These are phyloP conservation scores for Hortaea werneckii DNA, from an alignment of 2,329 filamentous ascomycete species.

Conservation along the genomic window DNA sequence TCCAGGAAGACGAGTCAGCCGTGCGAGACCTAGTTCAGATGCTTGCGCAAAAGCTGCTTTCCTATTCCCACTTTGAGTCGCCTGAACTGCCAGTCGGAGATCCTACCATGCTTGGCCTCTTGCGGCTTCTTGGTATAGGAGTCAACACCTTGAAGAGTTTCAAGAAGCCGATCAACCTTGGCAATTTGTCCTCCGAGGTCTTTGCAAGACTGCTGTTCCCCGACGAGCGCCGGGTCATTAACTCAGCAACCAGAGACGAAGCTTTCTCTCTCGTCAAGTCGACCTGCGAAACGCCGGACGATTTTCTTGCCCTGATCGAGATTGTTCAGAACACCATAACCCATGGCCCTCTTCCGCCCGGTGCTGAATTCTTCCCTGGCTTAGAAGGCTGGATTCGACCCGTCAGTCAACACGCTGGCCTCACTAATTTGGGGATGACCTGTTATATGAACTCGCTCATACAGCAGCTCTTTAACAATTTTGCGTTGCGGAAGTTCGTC, in stretches of 20 bases:
- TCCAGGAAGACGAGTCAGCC: slow-evolving; percentile 10
- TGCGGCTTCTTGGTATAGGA: slow-evolving; percentile 30
- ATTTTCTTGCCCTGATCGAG: slow-evolving; percentile 4
- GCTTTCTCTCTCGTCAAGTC: slow-evolving; percentile 16
- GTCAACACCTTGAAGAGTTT: slow-evolving; percentile 17
- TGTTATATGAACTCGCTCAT: slow-evolving; percentile 95
- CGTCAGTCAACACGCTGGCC: slow-evolving; percentile 36
- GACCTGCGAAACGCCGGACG: slow-evolving; percentile 9
- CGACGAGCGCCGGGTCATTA: slow-evolving; percentile 8
- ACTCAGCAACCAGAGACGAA: slow-evolving; percentile 9
- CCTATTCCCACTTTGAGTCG: slow-evolving; percentile 16
- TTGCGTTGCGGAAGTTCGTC: slow-evolving; percentile 76
- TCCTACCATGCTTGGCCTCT: slow-evolving; percentile 21
- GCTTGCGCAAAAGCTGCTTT: slow-evolving; percentile 10
- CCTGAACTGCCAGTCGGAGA: slow-evolving; percentile 15
- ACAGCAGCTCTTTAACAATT: slow-evolving; percentile 93
- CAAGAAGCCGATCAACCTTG: slow-evolving; percentile 20
- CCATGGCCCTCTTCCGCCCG: background rate
- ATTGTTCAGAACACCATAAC: background rate
- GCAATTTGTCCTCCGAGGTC: slow-evolving; percentile 13
- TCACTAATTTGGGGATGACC: slow-evolving; percentile 89
- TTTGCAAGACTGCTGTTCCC: slow-evolving; percentile 20
- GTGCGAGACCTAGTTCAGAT: slow-evolving; percentile 11
- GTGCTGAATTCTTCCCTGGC: slow-evolving; percentile 11
- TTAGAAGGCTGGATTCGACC: slow-evolving; percentile 35